A percentile compares a stretch with the other conserved stretches of the same genome.
phyloP scores from a whole-genome alignment of 75 land plant species.

The Cunninghamia lanceolata region DNA sequence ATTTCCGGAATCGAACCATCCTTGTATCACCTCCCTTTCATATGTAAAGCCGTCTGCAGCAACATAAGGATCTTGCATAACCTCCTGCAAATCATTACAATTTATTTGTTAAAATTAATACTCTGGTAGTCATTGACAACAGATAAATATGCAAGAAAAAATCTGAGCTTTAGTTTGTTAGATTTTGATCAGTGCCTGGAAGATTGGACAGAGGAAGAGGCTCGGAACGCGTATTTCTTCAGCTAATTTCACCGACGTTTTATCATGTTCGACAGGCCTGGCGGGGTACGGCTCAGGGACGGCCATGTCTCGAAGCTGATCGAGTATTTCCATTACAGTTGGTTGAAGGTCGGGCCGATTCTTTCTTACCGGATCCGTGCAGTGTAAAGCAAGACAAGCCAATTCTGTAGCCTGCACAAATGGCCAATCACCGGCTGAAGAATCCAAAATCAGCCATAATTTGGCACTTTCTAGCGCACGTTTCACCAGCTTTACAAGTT shows the following conservation, averaged over 20 bases:
- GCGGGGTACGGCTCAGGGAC: too few species aligned
- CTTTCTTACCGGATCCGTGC: conserved; percentile 25
- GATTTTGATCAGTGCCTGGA: conserved; percentile 23
- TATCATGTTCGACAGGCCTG: conserved; percentile 15
- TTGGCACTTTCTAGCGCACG: background rate
- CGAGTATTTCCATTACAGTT: conserved; percentile 36
- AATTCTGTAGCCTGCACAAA: background rate
- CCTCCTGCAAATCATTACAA: too few species aligned
- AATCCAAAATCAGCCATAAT: background rate
- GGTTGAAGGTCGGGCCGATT: conserved; percentile 45
- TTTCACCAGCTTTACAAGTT: conserved; percentile 4
- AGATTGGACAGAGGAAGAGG: conserved; percentile 49
- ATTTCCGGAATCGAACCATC: too few species aligned
- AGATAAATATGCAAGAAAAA: too few species aligned
- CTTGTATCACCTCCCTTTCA: too few species aligned
- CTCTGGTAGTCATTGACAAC: too few species aligned
- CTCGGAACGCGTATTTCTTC: conserved; percentile 15
- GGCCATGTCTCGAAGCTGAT: conserved; percentile 9
- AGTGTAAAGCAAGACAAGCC: conserved; percentile 1
- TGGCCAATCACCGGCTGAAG: conserved; percentile 19
- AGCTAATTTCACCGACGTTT: background rate
- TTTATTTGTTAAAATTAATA: too few species aligned
- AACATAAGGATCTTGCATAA: too few species aligned
- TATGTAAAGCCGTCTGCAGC: too few species aligned
- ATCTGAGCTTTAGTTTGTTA: too few species aligned